Percentiles rank a stretch among this genome's conserved stretches.
Conservation (phyloP, 1,284 basidiomycete species). For the Lignosus rhinocerotis region DNA sequence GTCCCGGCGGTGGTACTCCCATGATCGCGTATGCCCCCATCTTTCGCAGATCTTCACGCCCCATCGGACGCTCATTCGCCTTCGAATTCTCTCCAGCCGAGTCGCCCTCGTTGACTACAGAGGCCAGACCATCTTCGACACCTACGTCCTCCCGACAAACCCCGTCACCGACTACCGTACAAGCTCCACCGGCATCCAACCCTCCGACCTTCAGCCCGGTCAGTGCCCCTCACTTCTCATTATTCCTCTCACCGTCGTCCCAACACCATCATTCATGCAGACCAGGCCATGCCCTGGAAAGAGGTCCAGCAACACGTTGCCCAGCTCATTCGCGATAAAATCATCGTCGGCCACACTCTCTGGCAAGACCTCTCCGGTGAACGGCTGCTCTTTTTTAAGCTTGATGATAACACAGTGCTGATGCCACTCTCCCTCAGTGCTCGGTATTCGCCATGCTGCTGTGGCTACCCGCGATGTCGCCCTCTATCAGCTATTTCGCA, state of each 20-base stretch:
- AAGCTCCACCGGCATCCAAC: slow-evolving; percentile 66
- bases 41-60: slow-evolving; percentile 5
- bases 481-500: slow-evolving; percentile 77
- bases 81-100: slow-evolving; percentile 44
- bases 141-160: slow-evolving; percentile 67
- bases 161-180: slow-evolving; percentile 75
- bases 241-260: background rate
- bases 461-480: slow-evolving; percentile 81
- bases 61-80: slow-evolving; percentile 15
- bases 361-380: slow-evolving; percentile 79
- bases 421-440: slow-evolving; percentile 44
- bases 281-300: slow-evolving; percentile 52
- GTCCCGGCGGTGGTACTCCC: slow-evolving; percentile 71
- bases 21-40: slow-evolving; percentile 67
- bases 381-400: slow-evolving; percentile 9
- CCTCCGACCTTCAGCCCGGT: slow-evolving; percentile 44
- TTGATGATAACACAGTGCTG: background rate
- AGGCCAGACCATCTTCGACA: slow-evolving; percentile 58
- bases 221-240: background rate
- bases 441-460: slow-evolving; percentile 79
- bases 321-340: slow-evolving; percentile 61
- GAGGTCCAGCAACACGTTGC: slow-evolving; percentile 65
- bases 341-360: slow-evolving; percentile 71
- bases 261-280: slow-evolving; percentile 34
- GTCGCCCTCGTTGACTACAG: slow-evolving; percentile 65